Evolutionary conservation across 2,329 filamentous ascomycete genomes (phyloP).

Genomic region (Colletotrichum abscissum): DNA sequence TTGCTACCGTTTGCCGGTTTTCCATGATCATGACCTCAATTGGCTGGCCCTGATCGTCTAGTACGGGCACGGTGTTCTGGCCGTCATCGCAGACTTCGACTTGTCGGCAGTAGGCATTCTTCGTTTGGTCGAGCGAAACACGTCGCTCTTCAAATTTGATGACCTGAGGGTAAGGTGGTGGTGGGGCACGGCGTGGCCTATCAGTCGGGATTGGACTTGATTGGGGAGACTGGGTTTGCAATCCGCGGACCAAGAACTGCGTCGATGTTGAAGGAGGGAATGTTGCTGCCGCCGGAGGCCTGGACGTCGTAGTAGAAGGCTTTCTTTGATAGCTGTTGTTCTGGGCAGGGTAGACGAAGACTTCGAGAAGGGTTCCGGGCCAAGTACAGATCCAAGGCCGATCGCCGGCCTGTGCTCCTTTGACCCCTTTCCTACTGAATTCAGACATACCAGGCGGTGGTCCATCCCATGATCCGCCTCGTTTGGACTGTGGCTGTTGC

Average conservation of each 20-base stretch:
- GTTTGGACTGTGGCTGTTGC: constrained; percentile 41
- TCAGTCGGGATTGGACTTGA: not conserved
- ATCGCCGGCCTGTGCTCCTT: constrained; percentile 56
- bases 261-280: constrained; percentile 30
- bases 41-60: constrained; percentile 50
- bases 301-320: constrained; percentile 12
- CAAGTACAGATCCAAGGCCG: constrained; percentile 70
- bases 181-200: constrained; percentile 30
- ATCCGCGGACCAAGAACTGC: constrained; percentile 18
- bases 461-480: constrained; percentile 7
- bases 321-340: constrained; percentile 52
- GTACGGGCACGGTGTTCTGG: constrained; percentile 47
- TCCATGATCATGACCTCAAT: constrained; percentile 59
- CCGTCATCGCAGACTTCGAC: constrained; percentile 56
- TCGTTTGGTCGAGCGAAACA: constrained; percentile 44
- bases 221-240: constrained; percentile 3
- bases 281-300: constrained; percentile 26
- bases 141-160: constrained; percentile 68
- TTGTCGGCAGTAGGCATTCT: constrained; percentile 59
- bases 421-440: constrained; percentile 51
- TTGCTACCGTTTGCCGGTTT: constrained; percentile 36
- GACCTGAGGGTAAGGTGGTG: constrained; percentile 59
- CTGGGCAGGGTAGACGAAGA: constrained; percentile 67
- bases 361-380: constrained; percentile 65
- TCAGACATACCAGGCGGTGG: constrained; percentile 35